phyloP scores from a whole-genome alignment of 495 filamentous ascomycete genomes.

The Penicillium ucsense region DNA sequence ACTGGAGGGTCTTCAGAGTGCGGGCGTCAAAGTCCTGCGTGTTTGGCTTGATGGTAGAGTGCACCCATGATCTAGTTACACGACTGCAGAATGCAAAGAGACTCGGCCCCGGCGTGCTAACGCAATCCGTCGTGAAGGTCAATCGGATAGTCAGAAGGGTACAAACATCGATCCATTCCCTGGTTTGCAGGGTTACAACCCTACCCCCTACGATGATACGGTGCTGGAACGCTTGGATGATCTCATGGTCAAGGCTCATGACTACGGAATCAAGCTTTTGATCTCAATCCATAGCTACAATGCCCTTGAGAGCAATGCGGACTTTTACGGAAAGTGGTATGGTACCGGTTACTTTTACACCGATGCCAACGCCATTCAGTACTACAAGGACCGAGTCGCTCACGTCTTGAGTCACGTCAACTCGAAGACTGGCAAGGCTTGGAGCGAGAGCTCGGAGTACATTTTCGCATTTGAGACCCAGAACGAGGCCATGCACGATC shows the following conservation, averaged over 20 bases:
- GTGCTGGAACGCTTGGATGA: not conserved
- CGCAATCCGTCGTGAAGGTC: not conserved
- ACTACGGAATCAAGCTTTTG: slow-evolving; percentile 1
- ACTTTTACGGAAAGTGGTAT: slow-evolving; percentile 11
- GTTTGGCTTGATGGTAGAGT: not conserved
- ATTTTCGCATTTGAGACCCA: slow-evolving; percentile 1
- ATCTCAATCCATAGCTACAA: slow-evolving; percentile 3
- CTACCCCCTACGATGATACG: not conserved
- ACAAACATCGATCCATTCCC: not conserved
- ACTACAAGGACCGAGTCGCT: slow-evolving; percentile 1
- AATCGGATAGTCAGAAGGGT: not conserved
- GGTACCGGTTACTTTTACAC: slow-evolving; percentile 12
- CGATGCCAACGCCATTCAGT: not conserved
- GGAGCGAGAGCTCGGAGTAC: slow-evolving; percentile 1
- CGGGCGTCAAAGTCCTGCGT: slow-evolving; percentile 2
- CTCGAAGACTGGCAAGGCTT: not conserved
- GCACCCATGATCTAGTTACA: too few species aligned
- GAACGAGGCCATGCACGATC: slow-evolving; percentile 2
- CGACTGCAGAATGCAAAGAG: too few species aligned
- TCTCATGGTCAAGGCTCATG: slow-evolving; percentile 1
- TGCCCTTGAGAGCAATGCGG: not conserved
- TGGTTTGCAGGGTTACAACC: not conserved
- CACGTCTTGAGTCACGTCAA: not conserved
- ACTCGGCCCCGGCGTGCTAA: too few species aligned
- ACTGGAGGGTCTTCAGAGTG: slow-evolving; percentile 3